Conservation (phyloP, 1,139 yeast genomes). For the Nakaseomyces kungkrabaensis region DNA sequence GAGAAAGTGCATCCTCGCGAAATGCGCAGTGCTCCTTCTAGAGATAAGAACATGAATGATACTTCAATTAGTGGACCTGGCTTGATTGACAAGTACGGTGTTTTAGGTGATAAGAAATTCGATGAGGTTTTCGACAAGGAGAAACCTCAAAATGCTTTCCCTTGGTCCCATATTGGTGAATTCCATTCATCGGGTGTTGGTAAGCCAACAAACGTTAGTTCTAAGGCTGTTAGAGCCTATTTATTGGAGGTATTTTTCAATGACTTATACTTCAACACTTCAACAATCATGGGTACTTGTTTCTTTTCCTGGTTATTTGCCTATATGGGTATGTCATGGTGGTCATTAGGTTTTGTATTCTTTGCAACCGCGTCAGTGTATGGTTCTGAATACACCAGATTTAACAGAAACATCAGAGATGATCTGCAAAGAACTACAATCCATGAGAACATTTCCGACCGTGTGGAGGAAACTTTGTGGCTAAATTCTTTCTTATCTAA, state of each 20-base stretch:
- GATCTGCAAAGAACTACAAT: constrained; percentile 58
- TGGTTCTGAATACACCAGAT: constrained; percentile 60
- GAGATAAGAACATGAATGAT: constrained; percentile 21
- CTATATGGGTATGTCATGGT: constrained; percentile 35
- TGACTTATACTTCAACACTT: constrained; percentile 64
- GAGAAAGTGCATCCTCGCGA: constrained; percentile 23
- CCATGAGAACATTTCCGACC: constrained; percentile 49
- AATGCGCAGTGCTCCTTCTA: constrained; percentile 14
- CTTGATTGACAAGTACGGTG: constrained; percentile 10
- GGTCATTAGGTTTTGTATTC: constrained; percentile 46
- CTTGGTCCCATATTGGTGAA: constrained; percentile 38
- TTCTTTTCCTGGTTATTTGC: constrained; percentile 63
- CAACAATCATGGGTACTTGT: constrained; percentile 58
- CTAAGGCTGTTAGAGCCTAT: constrained; percentile 41
- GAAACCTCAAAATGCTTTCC: constrained; percentile 20
- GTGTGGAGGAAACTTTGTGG: constrained; percentile 72
- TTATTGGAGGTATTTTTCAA: constrained; percentile 58
- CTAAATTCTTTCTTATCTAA: constrained; percentile 63
- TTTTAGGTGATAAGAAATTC: constrained; percentile 9
- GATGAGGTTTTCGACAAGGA: constrained; percentile 9
- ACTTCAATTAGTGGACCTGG: constrained; percentile 24
- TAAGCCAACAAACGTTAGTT: constrained; percentile 18
- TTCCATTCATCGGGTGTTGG: constrained; percentile 29
- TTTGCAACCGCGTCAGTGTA: constrained; percentile 57
- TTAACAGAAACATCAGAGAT: constrained; percentile 61